Base-by-base conservation (phyloP, 345 rosid genomes). In the Trapa bicornis region DNA sequence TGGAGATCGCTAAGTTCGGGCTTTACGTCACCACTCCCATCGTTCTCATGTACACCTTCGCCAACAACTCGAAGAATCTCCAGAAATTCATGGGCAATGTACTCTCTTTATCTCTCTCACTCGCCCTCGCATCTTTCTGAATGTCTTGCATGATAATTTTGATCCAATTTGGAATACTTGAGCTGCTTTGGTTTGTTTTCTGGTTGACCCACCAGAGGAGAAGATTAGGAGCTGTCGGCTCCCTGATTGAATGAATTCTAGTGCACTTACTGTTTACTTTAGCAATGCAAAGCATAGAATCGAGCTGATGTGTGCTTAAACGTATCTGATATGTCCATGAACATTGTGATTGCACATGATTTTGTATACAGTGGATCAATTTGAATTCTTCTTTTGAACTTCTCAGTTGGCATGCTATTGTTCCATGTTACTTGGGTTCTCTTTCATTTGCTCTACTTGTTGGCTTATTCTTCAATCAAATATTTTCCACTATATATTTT, bases 61-160 rank as follows among this genome's bases (percentile, higher is more conserved):
- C 97, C 72, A 82, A 83, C 83, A 90, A 88, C 76, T 73, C 89
- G 78, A 81, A 87, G 80, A 86, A 89, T 73, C 69, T 90, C 53
- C 81, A 88, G 81, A 86, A 84, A 73, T 72, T 92, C 81, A 89
- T 88, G 90, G 96, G 98, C 58, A 82, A 84, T 71, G 96, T 92
- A 86, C 67, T 32, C 54, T 72, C 50, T 52, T 8, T 41, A 22
- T 16, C 67, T 54, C 73, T 72, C 64, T 22, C 22, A 32, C 43
- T 4, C 37, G 15, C 43, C 43, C 43, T 41, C 7, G 43, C 7
- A 8, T 41, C 7, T 41, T 41, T 41, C 7, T 8, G 43, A 41
- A 3, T 41, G 43, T 3, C 43, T 41, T 41, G 43, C 43, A 8
- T 8, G 7, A 41, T 8, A 41, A 41, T 3, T 41, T 41, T 3